Conservation (phyloP, 2,329 filamentous ascomycete species). For the Trichoderma sp. region DNA sequence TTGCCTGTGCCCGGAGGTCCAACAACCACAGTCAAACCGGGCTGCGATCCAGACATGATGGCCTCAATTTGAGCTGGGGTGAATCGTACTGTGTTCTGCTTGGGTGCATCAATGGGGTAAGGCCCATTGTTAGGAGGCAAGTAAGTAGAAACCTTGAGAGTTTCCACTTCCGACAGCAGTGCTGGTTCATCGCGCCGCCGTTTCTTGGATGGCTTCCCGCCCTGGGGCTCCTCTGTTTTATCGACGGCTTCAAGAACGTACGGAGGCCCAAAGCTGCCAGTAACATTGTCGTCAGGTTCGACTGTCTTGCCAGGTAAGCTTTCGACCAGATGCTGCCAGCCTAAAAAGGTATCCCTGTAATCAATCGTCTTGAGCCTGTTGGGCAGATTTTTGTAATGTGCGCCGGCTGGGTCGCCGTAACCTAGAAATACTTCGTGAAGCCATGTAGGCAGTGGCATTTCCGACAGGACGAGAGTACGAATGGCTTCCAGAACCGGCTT, state of each 20-base stretch:
- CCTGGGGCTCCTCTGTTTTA: slow-evolving; percentile 51
- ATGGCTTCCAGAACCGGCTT: slow-evolving; percentile 91
- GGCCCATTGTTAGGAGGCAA: slow-evolving; percentile 85
- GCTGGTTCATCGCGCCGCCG: slow-evolving; percentile 76
- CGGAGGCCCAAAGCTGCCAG: slow-evolving; percentile 78
- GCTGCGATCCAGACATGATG: slow-evolving; percentile 90
- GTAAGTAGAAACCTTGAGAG: slow-evolving; percentile 84
- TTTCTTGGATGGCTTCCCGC: slow-evolving; percentile 75
- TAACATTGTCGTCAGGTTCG: slow-evolving; percentile 71
- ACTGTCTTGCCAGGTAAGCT: slow-evolving; percentile 86
- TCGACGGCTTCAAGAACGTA: slow-evolving; percentile 76
- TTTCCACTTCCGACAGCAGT: slow-evolving; percentile 63
- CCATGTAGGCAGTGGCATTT: slow-evolving; percentile 86
- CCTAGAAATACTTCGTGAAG: slow-evolving; percentile 97
- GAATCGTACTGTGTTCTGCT: slow-evolving; percentile 80
- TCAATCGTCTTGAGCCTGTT: slow-evolving; percentile 80
- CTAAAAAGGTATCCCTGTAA: slow-evolving; percentile 90
- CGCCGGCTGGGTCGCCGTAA: slow-evolving; percentile 88
- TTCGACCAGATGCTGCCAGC: slow-evolving; percentile 92
- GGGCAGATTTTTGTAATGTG: slow-evolving; percentile 79
- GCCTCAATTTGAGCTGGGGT: slow-evolving; percentile 90
- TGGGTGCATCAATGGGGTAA: slow-evolving; percentile 82
- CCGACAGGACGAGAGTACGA: slow-evolving; percentile 78
- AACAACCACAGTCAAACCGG: slow-evolving; percentile 89
- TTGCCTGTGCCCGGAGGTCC: slow-evolving; percentile 97